Evolutionary conservation across 2,329 filamentous ascomycete species (phyloP), one percentile per base, ranked within the genome.

Genomic region (Ascochyta lentis): DNA sequence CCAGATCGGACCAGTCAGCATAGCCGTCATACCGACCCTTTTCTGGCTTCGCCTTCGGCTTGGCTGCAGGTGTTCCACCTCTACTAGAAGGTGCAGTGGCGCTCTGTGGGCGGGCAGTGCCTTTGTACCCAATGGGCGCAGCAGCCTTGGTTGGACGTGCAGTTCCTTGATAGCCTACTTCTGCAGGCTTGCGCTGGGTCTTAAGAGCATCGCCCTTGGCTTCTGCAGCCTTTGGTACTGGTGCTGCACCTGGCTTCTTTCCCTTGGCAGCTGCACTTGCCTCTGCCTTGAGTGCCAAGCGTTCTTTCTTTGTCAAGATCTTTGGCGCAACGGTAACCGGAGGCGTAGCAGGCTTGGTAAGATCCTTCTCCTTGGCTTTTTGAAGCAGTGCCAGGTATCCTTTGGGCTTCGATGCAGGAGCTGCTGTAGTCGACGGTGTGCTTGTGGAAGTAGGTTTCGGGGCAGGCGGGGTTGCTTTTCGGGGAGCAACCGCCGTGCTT

Each of bases 341-440:
- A 51, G 88, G 89, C 23, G 89, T 81, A 50, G 85, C 54, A 35
- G 70, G 67, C 52, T 75, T 75, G 4, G 68, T 66, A 15, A 75
- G 65, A 78, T 79, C 80, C 52, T 79, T 87, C 58, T 85, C 85
- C 67, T 89, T 86, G 29, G 86, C 90, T 63, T 88, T 83, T 51
- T 88, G 88, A 76, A 93, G 82, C 56, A 92, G 89, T 67, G 92
- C 89, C 34, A 87, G 85, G 71, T 86, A 93, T 0, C 88, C 90
- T 2, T 89, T 90, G 74, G 91, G 91, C 1, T 86, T 87, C 1
- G 83, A 76, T 3, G 78, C 72, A 7, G 66, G 40, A 8, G 63
- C 49, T 35, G 73, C 51, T 13, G 66, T 10, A 69, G 70, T 49
- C 15, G 70, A 42, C 3, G 68, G 38, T n/a, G 69, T 37, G 46